Base-by-base conservation (phyloP, 345 rosid genomes). In the Abelmoschus esculentus region DNA sequence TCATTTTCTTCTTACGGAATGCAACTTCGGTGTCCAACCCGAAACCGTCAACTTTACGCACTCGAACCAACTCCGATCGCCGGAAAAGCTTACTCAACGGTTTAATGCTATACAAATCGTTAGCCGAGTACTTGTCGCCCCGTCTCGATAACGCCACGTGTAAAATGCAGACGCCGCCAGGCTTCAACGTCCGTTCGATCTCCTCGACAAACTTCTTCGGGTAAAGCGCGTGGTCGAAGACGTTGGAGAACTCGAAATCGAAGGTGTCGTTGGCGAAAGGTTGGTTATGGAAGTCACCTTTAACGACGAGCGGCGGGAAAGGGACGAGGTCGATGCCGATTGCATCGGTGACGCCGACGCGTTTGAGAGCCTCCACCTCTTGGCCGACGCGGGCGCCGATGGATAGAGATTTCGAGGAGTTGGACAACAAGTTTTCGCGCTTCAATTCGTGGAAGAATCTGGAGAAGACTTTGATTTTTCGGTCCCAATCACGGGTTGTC, bases 1-100 rank as follows among this genome's bases (percentile, higher is more conserved):
- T 36, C 7, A 1, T 84, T 84, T 53, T 67, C 44, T 68, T 86
- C 85, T 88, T 93, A 47, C 86, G 70, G 17, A 93, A 93, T 36
- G 83, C 97, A 19, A 89, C 81, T 76, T 93, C 98, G 2, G 96
- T 93, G 60, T 93, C 98, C 80, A 93, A 82, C 14, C 98, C 98
- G 70, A 93, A 91, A 18, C 97, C 97, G 73, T 93, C 98, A 65
- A 93, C 85, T 73, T 76, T 85, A 79, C 95, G 79, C 34, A 83
- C 73, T 47, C 79, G 78, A 4, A 93, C 85, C 58, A 93, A 36
- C 71, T 91, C 79, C 4, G 96, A 93, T 50, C 70, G 57, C 70
- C 50, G 77, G 11, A 92, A 89, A 77, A 92, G n/a, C 60, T 67
- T 70, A 64, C 86, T 74, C 79, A 90, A 76, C 60, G 90, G 85